Conservation (phyloP, 148 eudicot genomes). For the Simmondsia chinensis region DNA sequence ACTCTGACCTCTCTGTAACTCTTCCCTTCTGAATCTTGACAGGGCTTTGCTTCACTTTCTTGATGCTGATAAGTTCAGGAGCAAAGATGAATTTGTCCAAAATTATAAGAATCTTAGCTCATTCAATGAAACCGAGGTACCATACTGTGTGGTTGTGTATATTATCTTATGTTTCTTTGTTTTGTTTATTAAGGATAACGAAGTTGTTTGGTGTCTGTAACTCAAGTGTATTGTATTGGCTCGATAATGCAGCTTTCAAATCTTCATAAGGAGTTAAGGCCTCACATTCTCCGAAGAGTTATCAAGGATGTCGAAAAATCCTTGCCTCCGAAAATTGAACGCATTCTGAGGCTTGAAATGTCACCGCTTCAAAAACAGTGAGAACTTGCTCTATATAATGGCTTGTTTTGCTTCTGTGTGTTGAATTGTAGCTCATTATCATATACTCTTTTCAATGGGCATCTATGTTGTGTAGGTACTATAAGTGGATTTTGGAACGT, state of each 20-base stretch:
- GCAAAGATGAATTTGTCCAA: constrained; percentile 88
- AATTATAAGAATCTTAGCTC: constrained; percentile 97
- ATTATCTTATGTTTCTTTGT: neutral
- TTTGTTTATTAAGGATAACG: neutral
- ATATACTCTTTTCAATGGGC: neutral
- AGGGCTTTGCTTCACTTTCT: constrained; percentile 99
- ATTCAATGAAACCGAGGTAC: constrained; percentile 89
- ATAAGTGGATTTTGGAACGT: constrained; percentile 98
- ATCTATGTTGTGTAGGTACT: constrained; percentile 53
- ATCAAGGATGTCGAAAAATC: constrained; percentile 99
- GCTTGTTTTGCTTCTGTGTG: neutral
- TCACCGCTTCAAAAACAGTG: constrained; percentile 99
- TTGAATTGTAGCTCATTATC: neutral
- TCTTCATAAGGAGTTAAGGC: constrained; percentile 97
- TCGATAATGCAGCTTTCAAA: constrained; percentile 59
- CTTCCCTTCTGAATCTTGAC: constrained; percentile 2
- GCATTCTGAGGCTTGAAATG: constrained; percentile 97
- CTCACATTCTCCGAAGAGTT: constrained; percentile 94
- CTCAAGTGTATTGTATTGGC: neutral
- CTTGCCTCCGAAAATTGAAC: constrained; percentile 96
- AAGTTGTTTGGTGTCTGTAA: neutral
- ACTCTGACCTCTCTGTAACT: neutral
- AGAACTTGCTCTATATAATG: constrained; percentile 5
- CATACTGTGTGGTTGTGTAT: neutral
- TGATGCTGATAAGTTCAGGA: constrained; percentile 81